Evolutionary conservation across 345 rosid species (phyloP).

Genomic region (Boechera retrofracta): DNA sequence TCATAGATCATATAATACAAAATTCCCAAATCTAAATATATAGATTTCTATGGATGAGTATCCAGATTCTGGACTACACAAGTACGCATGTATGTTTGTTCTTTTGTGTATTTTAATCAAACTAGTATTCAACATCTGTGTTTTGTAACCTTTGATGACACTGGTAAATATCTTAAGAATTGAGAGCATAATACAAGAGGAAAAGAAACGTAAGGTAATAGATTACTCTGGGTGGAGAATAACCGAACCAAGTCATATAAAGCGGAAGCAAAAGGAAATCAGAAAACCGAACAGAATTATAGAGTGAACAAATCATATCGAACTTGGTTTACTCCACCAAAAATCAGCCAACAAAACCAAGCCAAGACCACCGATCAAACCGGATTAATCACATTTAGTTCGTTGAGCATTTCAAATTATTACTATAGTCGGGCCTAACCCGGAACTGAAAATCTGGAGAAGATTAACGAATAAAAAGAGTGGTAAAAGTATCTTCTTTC

Average conservation of each 20-base stretch:
- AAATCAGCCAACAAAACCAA: constrained; percentile 13
- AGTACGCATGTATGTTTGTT: not conserved
- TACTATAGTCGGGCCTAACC: constrained; percentile 32
- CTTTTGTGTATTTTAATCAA: not conserved
- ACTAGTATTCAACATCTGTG: too few relatives aligned
- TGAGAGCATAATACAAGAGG: not conserved
- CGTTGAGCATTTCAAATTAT: constrained; percentile 25
- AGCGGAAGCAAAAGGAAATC: not conserved
- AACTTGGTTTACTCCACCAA: constrained; percentile 20
- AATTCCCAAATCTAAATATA: not conserved
- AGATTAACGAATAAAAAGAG: constrained; percentile 31
- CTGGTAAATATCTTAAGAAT: not conserved
- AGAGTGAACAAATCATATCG: not conserved
- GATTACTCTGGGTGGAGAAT: not conserved
- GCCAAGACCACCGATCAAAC: constrained; percentile 5
- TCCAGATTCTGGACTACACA: too few relatives aligned
- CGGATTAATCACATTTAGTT: constrained; percentile 22
- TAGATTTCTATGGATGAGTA: not conserved
- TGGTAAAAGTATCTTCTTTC: constrained; percentile 33
- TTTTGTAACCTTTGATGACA: not conserved
- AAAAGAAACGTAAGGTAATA: not conserved
- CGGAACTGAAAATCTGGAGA: constrained; percentile 18
- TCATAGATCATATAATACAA: not conserved
- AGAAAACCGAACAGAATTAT: not conserved
- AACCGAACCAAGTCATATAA: not conserved